phyloP scores from a whole-genome alignment of 106 monocot genomes.

The Dendrobium huoshanense region DNA sequence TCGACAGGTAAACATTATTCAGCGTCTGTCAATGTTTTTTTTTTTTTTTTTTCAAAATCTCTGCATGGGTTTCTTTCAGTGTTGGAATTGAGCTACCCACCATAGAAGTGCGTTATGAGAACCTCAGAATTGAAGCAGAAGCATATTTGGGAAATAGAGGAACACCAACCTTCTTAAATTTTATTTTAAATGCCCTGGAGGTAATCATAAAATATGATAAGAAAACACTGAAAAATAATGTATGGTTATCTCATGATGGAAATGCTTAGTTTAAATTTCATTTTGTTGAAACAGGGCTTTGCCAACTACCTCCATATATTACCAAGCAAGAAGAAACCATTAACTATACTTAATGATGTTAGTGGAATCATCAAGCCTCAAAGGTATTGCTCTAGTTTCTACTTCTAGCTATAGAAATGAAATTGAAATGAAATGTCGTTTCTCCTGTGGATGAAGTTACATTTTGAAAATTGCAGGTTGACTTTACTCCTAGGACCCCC shows the following conservation, averaged over 20 bases:
- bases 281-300: constrained; percentile 8
- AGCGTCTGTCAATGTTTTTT: too few relatives aligned
- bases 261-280: neutral
- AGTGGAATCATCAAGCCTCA: constrained; percentile 29
- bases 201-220: constrained; percentile 15
- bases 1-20: constrained; percentile 35
- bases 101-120: constrained; percentile 55
- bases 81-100: constrained; percentile 61
- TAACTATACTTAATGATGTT: constrained; percentile 19
- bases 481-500: neutral
- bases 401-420: neutral
- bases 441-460: neutral
- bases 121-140: constrained; percentile 36
- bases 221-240: neutral
- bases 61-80: constrained; percentile 11
- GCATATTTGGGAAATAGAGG: constrained; percentile 45
- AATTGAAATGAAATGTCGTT: neutral
- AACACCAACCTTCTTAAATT: constrained; percentile 45
- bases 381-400: constrained; percentile 9
- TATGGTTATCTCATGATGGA: neutral
- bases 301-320: constrained; percentile 13
- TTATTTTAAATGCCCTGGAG: constrained; percentile 28
- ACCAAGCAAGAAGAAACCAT: constrained; percentile 12
- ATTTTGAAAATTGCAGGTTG: constrained; percentile 1
- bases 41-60: neutral